Conservation (phyloP, 164 flowering plant species). For the Macadamia tetraphylla region DNA sequence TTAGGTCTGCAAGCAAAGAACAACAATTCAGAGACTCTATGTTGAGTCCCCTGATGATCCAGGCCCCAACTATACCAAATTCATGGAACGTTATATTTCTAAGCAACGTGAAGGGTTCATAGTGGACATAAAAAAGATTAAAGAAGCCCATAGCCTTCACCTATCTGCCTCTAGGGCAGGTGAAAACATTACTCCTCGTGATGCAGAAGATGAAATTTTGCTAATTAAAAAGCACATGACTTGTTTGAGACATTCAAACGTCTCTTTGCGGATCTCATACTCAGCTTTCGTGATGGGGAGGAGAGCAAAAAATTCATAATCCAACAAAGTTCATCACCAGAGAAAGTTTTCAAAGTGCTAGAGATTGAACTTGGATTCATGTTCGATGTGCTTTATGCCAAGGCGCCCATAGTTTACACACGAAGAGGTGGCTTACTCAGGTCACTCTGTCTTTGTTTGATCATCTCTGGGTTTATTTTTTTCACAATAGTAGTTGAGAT, state of each 20-base stretch:
- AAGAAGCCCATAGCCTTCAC: too few relatives aligned
- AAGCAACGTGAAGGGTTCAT: background rate
- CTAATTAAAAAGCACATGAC: slow-evolving; percentile 2
- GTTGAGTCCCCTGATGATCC: background rate
- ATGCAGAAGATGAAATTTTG: too few relatives aligned
- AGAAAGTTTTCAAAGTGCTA: slow-evolving; percentile 12
- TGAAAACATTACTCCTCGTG: too few relatives aligned
- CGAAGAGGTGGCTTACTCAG: background rate
- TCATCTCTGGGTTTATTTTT: background rate
- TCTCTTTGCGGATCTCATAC: slow-evolving; percentile 17
- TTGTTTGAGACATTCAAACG: slow-evolving; percentile 13
- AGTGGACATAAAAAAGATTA: too few relatives aligned
- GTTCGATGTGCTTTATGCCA: slow-evolving; percentile 17
- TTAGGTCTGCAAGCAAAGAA: background rate
- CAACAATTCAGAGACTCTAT: background rate
- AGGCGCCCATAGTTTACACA: slow-evolving; percentile 2
- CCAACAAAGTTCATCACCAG: background rate
- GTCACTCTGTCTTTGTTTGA: background rate
- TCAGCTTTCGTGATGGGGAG: slow-evolving; percentile 9
- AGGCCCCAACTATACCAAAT: background rate
- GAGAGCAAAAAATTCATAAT: slow-evolving; percentile 6
- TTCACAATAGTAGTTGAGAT: too few relatives aligned
- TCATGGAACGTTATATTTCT: background rate
- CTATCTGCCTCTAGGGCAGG: too few relatives aligned
- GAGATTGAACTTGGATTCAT: slow-evolving; percentile 18